These are phyloP conservation scores for Apostasia shenzhenica DNA, from an alignment of 106 monocot genomes.

Conservation along the genomic window DNA sequence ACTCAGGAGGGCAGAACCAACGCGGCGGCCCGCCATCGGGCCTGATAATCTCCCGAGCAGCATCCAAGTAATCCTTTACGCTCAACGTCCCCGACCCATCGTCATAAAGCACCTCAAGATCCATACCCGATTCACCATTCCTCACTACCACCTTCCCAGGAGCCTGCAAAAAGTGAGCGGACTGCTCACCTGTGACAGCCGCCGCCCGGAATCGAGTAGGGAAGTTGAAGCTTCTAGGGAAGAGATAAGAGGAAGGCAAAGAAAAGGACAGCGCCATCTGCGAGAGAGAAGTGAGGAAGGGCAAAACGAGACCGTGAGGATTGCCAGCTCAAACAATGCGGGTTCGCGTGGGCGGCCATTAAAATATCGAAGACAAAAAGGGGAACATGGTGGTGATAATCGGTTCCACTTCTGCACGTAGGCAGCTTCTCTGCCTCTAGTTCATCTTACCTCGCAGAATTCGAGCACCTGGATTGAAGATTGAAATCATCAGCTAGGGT, in stretches of 20 bases:
- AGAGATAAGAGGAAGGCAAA: background rate
- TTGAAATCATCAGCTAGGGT: no score
- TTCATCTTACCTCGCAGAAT: background rate
- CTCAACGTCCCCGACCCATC: slow-evolving; percentile 30
- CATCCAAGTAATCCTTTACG: slow-evolving; percentile 44
- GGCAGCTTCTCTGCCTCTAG: background rate
- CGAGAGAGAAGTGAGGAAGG: background rate
- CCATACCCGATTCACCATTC: background rate
- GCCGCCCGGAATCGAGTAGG: background rate
- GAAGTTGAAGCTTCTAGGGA: background rate
- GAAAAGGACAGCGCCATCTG: background rate
- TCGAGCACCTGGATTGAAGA: no score
- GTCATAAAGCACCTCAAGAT: slow-evolving; percentile 32
- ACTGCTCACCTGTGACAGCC: background rate
- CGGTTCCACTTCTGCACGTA: background rate
- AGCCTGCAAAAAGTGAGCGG: background rate
- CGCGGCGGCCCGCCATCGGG: slow-evolving; percentile 45
- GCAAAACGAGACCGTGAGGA: no score
- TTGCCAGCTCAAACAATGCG: background rate
- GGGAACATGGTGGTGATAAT: background rate
- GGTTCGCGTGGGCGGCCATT: background rate
- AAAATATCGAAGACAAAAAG: background rate
- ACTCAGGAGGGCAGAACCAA: slow-evolving; percentile 55
- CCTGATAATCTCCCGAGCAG: slow-evolving; percentile 21
- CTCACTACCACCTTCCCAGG: background rate